phyloP scores from a whole-genome alignment of 305 asterid species.

The Fraxinus latifolia region DNA sequence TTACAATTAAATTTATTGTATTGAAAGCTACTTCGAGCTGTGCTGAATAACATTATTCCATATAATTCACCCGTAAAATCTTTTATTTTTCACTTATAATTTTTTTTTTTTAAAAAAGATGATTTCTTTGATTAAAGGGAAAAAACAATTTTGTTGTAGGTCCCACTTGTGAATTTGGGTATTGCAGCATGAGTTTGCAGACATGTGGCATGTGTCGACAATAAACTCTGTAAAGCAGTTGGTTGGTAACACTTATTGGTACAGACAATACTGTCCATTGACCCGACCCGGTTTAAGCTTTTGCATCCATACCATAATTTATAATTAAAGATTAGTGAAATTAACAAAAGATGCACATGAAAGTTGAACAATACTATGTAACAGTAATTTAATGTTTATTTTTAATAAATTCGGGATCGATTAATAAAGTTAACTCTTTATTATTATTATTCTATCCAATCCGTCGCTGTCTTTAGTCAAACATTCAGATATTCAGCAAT shows the following conservation, averaged over 20 bases:
- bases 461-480: too few species aligned
- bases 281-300: not conserved
- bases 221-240: not conserved
- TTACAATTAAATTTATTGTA: not conserved
- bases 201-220: constrained; percentile 27
- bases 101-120: too few species aligned
- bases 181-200: constrained; percentile 12
- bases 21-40: too few species aligned
- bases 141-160: not conserved
- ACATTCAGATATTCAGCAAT: too few species aligned
- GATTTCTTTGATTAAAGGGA: too few species aligned
- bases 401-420: not conserved
- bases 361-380: not conserved
- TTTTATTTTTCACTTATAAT: not conserved
- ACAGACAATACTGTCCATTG: not conserved
- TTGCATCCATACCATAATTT: too few species aligned
- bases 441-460: not conserved
- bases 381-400: not conserved
- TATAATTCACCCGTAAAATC: not conserved
- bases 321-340: too few species aligned
- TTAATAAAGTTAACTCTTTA: too few species aligned
- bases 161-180: not conserved
- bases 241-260: not conserved
- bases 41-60: too few species aligned
- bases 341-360: too few species aligned